Percentiles rank a stretch among this genome's conserved stretches.
Evolutionary conservation across 805 yeast genomes (phyloP).

Genomic region (Sugiyamaella qingdaonensis): DNA sequence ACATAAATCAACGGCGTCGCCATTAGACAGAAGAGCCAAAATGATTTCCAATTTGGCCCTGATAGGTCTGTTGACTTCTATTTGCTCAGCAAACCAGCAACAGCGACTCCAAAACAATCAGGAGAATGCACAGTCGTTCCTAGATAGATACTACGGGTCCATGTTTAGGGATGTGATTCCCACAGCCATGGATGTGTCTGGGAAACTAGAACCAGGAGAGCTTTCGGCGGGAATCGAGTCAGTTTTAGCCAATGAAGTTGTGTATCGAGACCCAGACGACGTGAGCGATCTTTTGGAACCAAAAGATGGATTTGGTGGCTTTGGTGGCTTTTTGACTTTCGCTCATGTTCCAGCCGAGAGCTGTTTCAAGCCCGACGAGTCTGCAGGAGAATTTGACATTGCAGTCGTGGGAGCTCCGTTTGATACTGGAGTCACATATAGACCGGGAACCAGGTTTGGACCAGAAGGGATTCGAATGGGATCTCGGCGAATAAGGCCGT

Average conservation of each 20-base stretch:
- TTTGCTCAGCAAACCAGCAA: no score
- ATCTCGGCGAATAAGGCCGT: slow-evolving; percentile 35
- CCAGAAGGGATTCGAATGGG: slow-evolving; percentile 43
- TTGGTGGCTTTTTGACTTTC: slow-evolving; percentile 37
- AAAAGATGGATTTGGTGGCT: slow-evolving; percentile 22
- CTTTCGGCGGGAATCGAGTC: background rate
- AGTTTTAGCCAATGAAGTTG: background rate
- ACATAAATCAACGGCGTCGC: no score
- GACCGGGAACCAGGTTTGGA: slow-evolving; percentile 82
- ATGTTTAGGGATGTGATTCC: background rate
- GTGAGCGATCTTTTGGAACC: background rate
- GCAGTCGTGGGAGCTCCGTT: slow-evolving; percentile 78
- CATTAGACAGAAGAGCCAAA: no score
- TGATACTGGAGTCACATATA: slow-evolving; percentile 72
- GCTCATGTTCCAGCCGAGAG: slow-evolving; percentile 62
- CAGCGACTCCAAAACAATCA: no score
- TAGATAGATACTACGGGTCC: slow-evolving; percentile 3
- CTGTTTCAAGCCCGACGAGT: slow-evolving; percentile 47
- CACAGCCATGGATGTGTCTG: background rate
- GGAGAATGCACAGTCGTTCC: background rate
- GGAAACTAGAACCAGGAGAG: background rate
- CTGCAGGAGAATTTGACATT: slow-evolving; percentile 48
- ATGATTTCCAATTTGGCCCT: no score
- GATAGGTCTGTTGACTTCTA: no score
- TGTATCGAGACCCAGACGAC: background rate